phyloP scores from a whole-genome alignment of 2,329 filamentous ascomycete species.

The Aspergillus sergii region DNA sequence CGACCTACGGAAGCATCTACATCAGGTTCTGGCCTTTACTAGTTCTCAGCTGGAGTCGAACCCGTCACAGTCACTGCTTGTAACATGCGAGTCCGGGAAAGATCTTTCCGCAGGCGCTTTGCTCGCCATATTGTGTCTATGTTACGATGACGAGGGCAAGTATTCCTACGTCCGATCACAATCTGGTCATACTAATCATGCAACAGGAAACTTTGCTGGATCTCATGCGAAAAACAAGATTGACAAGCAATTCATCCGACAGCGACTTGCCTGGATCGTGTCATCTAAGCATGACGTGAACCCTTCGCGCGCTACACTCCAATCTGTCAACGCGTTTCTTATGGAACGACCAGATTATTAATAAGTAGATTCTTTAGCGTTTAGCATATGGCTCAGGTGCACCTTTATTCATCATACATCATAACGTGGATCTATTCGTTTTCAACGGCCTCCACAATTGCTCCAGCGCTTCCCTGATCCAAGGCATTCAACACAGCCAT shows the following conservation, averaged over 20 bases:
- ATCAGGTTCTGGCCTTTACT: conserved; percentile 63
- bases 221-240: conserved; percentile 43
- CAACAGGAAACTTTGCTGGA: conserved; percentile 35
- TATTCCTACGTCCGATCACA: conserved; percentile 20
- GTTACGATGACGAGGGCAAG: conserved; percentile 66
- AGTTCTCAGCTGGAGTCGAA: conserved; percentile 34
- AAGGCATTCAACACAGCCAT: conserved; percentile 57
- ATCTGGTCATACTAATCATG: conserved; percentile 6
- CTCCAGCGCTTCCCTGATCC: conserved; percentile 53
- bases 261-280: conserved; percentile 79
- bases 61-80: conserved; percentile 46
- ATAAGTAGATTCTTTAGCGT: conserved; percentile 12
- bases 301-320: conserved; percentile 80
- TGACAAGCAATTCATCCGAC: conserved; percentile 76
- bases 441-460: conserved; percentile 50
- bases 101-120: conserved; percentile 79
- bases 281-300: conserved; percentile 77
- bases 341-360: conserved; percentile 58
- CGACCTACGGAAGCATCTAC: conserved; percentile 73
- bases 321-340: conserved; percentile 88
- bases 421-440: conserved; percentile 39
- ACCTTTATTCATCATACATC: conserved; percentile 10
- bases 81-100: conserved; percentile 76
- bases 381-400: conserved; percentile 9
- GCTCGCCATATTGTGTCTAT: conserved; percentile 74